Evolutionary conservation across 2,329 filamentous ascomycete species (phyloP).

Genomic region (Hawksworthiomyces lignivorus): DNA sequence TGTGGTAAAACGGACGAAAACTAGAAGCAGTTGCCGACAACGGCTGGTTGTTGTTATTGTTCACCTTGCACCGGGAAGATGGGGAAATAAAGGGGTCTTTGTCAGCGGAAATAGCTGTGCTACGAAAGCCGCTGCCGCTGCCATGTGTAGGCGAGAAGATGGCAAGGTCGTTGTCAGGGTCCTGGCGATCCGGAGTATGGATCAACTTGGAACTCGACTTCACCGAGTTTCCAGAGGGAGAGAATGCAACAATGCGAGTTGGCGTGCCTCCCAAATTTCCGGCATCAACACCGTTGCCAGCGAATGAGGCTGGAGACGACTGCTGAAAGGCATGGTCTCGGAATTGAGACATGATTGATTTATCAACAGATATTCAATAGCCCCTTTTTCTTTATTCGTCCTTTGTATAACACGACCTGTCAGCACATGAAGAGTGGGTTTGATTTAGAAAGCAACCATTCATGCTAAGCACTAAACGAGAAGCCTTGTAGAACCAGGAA

Average conservation of each 20-base stretch:
- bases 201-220: constrained; percentile 32
- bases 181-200: constrained; percentile 23
- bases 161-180: constrained; percentile 21
- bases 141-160: constrained; percentile 21
- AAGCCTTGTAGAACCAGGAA: too few species aligned
- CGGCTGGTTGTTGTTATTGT: constrained; percentile 32
- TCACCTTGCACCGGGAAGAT: constrained; percentile 28
- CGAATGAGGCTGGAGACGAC: constrained; percentile 43
- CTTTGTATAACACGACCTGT: too few species aligned
- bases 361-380: too few species aligned
- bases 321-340: constrained; percentile 35
- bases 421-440: too few species aligned
- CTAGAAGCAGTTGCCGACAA: constrained; percentile 57
- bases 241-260: constrained; percentile 55
- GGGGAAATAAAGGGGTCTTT: constrained; percentile 49
- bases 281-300: constrained; percentile 4
- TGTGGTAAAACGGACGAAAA: constrained; percentile 46
- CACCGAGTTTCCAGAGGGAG: constrained; percentile 47
- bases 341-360: constrained; percentile 31
- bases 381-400: too few species aligned
- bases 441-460: too few species aligned
- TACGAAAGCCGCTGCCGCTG: constrained; percentile 18
- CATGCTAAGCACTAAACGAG: too few species aligned
- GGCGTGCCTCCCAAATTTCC: constrained; percentile 43
- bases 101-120: constrained; percentile 23